Evolutionary conservation across 495 filamentous ascomycete species (phyloP).

Genomic region (Penicillium egyptiacum): DNA sequence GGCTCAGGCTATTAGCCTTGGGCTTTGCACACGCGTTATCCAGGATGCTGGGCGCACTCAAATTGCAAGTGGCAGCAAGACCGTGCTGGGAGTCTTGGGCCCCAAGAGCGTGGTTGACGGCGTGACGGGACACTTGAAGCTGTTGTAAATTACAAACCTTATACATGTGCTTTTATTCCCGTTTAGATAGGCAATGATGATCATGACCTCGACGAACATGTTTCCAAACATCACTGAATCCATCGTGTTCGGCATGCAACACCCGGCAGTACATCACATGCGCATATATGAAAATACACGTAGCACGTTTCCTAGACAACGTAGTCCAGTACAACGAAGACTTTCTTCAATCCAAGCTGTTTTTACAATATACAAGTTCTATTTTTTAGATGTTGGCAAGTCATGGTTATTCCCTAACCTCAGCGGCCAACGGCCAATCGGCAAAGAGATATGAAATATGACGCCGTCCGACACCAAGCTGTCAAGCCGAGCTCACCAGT

Average conservation of each 20-base stretch:
- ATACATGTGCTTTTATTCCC: slow-evolving; percentile 11
- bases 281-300: not conserved
- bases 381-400: slow-evolving; percentile 57
- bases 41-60: slow-evolving; percentile 96
- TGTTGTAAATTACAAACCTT: slow-evolving; percentile 58
- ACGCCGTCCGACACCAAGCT: slow-evolving; percentile 60
- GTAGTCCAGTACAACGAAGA: not conserved
- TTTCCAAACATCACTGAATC: not conserved
- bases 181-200: slow-evolving; percentile 25
- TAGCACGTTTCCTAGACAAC: not conserved
- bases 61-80: slow-evolving; percentile 88
- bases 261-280: not conserved
- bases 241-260: not conserved
- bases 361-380: slow-evolving; percentile 6
- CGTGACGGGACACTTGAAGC: slow-evolving; percentile 85
- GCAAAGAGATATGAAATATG: slow-evolving; percentile 86
- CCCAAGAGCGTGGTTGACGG: slow-evolving; percentile 83
- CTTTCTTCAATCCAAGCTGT: not conserved
- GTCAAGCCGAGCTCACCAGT: slow-evolving; percentile 67
- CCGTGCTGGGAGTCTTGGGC: slow-evolving; percentile 86
- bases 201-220: slow-evolving; percentile 29
- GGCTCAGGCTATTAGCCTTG: slow-evolving; percentile 76
- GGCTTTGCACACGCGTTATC: slow-evolving; percentile 83
- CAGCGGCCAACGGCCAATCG: slow-evolving; percentile 77
- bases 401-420: slow-evolving; percentile 85